Evolutionary conservation across 2,329 filamentous ascomycete genomes (phyloP).

Genomic region (Ophiobolus disseminans): DNA sequence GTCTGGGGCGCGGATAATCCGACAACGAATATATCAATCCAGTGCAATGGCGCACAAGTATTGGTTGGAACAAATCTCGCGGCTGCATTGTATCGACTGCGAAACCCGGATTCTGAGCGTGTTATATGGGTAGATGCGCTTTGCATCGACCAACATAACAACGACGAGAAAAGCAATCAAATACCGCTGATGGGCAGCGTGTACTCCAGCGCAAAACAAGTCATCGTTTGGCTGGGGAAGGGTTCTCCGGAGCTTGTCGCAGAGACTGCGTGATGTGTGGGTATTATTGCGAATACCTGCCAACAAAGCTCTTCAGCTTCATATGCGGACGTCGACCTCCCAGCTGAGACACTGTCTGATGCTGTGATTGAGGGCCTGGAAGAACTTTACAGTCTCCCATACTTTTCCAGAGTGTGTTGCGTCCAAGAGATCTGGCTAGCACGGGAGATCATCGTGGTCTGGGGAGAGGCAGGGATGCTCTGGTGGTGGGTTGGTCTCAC

Average conservation of each 20-base stretch:
- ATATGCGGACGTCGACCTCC: background rate
- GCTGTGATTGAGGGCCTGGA: background rate
- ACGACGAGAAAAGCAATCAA: constrained; percentile 13
- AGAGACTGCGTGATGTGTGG: background rate
- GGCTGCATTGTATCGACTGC: background rate
- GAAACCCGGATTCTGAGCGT: background rate
- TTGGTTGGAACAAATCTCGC: background rate
- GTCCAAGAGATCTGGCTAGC: background rate
- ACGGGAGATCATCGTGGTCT: background rate
- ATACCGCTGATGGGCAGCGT: constrained; percentile 20
- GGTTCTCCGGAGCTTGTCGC: background rate
- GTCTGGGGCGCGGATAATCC: background rate
- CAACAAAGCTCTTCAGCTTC: no score
- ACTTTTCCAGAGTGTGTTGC: background rate
- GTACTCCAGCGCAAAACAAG: constrained; percentile 12
- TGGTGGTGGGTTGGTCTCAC: background rate
- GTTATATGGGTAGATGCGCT: constrained; percentile 11
- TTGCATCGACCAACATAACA: constrained; percentile 13
- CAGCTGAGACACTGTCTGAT: background rate
- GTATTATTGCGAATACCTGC: background rate
- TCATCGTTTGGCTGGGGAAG: constrained; percentile 9
- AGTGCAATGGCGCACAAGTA: background rate
- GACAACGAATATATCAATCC: background rate
- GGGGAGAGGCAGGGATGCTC: background rate
- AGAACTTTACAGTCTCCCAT: background rate